Conservation (phyloP, 495 filamentous ascomycete genomes). For the Neohortaea acidophila region DNA sequence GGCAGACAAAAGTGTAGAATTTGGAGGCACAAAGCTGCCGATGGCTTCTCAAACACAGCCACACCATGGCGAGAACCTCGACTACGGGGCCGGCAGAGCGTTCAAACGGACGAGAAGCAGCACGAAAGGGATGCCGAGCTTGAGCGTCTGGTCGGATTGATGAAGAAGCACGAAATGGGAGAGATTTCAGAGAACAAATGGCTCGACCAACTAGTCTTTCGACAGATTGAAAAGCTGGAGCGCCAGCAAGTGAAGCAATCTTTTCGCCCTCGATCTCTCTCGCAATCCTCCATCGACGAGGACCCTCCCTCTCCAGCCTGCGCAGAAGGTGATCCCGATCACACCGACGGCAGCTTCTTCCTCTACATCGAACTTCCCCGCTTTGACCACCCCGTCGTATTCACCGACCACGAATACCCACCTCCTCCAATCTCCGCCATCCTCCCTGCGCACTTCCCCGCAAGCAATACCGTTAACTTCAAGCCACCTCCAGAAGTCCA, state of each 20-base stretch:
- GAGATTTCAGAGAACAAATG: slow-evolving; percentile 85
- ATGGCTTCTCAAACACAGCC: slow-evolving; percentile 65
- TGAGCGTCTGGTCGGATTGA: slow-evolving; percentile 65
- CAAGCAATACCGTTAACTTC: slow-evolving; percentile 32
- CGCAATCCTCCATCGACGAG: slow-evolving; percentile 1
- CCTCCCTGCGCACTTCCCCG: slow-evolving; percentile 38
- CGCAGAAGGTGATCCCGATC: slow-evolving; percentile 25
- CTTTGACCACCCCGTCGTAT: slow-evolving; percentile 93
- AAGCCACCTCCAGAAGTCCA: slow-evolving; percentile 72
- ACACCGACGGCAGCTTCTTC: slow-evolving; percentile 47
- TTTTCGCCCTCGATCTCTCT: slow-evolving; percentile 3
- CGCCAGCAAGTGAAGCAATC: slow-evolving; percentile 12
- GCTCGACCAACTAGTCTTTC: slow-evolving; percentile 87
- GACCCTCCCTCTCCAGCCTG: slow-evolving; percentile 14
- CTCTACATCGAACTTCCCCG: slow-evolving; percentile 84
- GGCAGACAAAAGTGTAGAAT: slow-evolving; percentile 84
- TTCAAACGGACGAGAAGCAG: slow-evolving; percentile 39
- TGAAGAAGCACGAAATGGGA: slow-evolving; percentile 97
- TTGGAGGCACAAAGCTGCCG: slow-evolving; percentile 66
- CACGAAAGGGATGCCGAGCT: slow-evolving; percentile 43
- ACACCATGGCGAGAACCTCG: slow-evolving; percentile 52
- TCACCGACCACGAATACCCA: slow-evolving; percentile 83
- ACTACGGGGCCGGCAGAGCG: slow-evolving; percentile 28
- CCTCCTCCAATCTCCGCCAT: slow-evolving; percentile 64
- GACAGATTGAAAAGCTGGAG: slow-evolving; percentile 53